Percentiles rank a stretch among this genome's conserved stretches.
phyloP scores from a whole-genome alignment of 2,329 filamentous ascomycete species.

The Talaromyces atroroseus region DNA sequence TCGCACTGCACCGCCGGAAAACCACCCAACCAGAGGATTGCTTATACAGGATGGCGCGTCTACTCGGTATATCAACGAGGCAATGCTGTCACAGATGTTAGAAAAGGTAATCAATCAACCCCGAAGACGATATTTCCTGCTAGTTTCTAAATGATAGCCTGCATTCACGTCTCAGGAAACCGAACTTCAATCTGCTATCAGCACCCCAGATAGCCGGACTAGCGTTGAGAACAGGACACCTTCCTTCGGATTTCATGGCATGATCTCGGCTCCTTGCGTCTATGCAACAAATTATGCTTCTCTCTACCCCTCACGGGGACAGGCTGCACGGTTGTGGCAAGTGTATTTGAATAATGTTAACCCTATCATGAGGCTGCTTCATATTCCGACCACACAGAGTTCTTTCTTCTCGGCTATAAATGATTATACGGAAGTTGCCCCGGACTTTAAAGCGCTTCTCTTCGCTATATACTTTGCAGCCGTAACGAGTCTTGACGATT shows the following conservation, averaged over 20 bases:
- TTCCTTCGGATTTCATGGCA: constrained; percentile 7
- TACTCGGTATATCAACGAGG: constrained; percentile 26
- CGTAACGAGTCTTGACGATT: constrained; percentile 12
- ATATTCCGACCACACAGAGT: constrained; percentile 18
- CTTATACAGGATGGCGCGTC: constrained; percentile 20
- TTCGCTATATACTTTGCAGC: constrained; percentile 19
- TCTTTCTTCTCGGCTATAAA: constrained; percentile 19
- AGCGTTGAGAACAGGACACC: neutral
- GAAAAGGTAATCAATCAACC: constrained; percentile 15
- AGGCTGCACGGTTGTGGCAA: constrained; percentile 18
- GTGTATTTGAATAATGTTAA: constrained; percentile 19
- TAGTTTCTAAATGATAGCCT: neutral
- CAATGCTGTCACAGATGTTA: constrained; percentile 22
- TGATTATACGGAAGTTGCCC: constrained; percentile 2
- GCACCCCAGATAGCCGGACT: neutral
- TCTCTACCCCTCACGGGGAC: constrained; percentile 10
- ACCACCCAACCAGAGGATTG: constrained; percentile 15
- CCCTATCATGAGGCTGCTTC: constrained; percentile 18
- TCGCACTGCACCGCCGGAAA: neutral
- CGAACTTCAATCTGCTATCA: constrained; percentile 20
- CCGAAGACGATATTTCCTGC: too few relatives aligned
- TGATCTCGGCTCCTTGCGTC: constrained; percentile 8
- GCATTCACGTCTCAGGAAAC: constrained; percentile 14
- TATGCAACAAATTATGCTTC: neutral
- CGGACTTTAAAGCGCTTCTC: constrained; percentile 11